Base-by-base conservation (phyloP, 768 basidiomycete genomes). In the Serpula lacrymans region DNA sequence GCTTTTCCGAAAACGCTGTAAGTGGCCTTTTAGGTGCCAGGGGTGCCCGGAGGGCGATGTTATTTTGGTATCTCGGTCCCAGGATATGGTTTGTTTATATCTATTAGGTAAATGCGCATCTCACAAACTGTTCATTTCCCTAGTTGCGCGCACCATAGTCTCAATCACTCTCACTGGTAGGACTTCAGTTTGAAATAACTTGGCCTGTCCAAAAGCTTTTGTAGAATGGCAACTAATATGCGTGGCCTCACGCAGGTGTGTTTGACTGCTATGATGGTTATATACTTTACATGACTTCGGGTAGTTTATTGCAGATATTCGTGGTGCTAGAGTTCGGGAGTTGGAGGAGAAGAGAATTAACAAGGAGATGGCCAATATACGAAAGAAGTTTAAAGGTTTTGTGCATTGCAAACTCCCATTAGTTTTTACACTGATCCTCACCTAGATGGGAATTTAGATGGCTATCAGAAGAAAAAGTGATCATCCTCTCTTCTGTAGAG, bases 281-380 rank as follows among this genome's bases (percentile, higher is more conserved):
- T 22, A 21, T 23, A 6, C 12, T 34, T 34, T 25, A 14, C 26
- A 32, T 39, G 38, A 4, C 5, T 28, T 37, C 38, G 41, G n/a
- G 3, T 47, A 96, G 93, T 96, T 98, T 75, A 99, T 99, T 62
- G 94, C 95, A 61, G 96, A 99, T 65, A 89, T 99, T 56, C 87
- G 96, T 42, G 93, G 96, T 36, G 95, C 95, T 36, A 74, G 95
- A 43, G 94, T 98, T 16, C 81, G 95, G 40, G 96, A 99, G 63
- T 69, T 98, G 38, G 96, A 99, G 60, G 95, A 98, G 75, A 98
- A 97, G 68, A 74, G 96, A 41, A 96, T 99, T 53, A 99, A 99
- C 70, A 94, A 97, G 65, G 96, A 99, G 69, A 98, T 99, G 96
- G 96, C 96, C 1, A 97, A 99, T 55, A 99, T 99, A 48, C 75